Conservation (phyloP, 345 rosid species). For the Moringa oleifera region DNA sequence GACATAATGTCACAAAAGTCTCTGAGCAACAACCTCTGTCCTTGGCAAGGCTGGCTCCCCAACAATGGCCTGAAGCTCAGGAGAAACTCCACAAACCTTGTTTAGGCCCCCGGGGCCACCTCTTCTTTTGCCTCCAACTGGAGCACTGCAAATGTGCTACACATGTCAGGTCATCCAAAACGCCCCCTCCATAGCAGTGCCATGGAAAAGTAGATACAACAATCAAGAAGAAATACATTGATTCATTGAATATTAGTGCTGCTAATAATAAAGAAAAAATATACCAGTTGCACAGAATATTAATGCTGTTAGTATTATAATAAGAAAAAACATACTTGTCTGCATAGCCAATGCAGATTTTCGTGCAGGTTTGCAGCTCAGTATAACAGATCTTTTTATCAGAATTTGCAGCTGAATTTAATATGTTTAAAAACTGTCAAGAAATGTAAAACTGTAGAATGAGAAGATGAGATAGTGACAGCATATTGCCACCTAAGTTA, state of each 20-base stretch:
- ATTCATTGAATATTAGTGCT: not conserved
- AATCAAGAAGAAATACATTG: not conserved
- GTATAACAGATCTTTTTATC: too few relatives aligned
- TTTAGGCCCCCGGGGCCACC: constrained; percentile 95
- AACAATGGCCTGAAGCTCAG: constrained; percentile 82
- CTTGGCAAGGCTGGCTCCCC: constrained; percentile 96
- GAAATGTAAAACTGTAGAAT: not conserved
- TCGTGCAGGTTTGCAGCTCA: too few relatives aligned
- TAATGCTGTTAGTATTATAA: too few relatives aligned
- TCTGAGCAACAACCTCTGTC: constrained; percentile 53
- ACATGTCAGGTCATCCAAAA: constrained; percentile 5
- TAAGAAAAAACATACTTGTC: too few relatives aligned
- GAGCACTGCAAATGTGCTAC: constrained; percentile 40
- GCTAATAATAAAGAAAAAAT: not conserved
- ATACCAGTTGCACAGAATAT: too few relatives aligned
- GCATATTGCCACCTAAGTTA: not conserved
- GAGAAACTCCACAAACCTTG: constrained; percentile 94
- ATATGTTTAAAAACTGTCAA: not conserved
- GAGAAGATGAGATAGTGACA: not conserved
- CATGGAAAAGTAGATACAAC: not conserved
- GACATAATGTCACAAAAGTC: not conserved
- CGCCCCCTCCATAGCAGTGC: not conserved
- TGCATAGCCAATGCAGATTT: not conserved
- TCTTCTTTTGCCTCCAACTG: constrained; percentile 73
- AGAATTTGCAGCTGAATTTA: not conserved